Evolutionary conservation across 345 rosid genomes (phyloP).

Genomic region (Brassica incana): DNA sequence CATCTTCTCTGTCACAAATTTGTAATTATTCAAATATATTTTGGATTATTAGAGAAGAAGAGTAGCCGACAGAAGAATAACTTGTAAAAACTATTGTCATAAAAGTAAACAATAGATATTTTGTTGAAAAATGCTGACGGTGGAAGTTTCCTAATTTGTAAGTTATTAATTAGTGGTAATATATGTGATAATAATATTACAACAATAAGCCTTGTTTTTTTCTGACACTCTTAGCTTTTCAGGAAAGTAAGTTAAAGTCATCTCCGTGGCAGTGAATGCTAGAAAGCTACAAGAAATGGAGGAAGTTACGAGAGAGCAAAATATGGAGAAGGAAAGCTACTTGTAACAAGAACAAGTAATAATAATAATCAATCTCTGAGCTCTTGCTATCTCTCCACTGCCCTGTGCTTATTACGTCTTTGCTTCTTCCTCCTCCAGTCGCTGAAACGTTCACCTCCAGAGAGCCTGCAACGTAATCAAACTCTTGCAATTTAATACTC

Average conservation of each 20-base stretch:
- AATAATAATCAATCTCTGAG: background rate
- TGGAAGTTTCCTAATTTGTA: background rate
- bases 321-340: slow-evolving; percentile 3
- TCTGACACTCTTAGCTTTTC: background rate
- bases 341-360: slow-evolving; percentile 14
- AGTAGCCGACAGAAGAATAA: background rate
- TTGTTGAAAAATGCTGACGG: background rate
- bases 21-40: background rate
- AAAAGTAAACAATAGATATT: background rate
- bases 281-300: slow-evolving; percentile 3
- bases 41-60: background rate
- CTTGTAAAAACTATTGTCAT: background rate
- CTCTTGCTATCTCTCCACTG: slow-evolving; percentile 34
- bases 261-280: slow-evolving; percentile 16
- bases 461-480: slow-evolving; percentile 50
- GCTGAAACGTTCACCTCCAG: slow-evolving; percentile 75
- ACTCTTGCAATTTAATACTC: background rate
- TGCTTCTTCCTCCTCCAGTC: slow-evolving; percentile 38
- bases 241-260: background rate
- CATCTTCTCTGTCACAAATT: background rate
- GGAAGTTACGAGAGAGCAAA: background rate
- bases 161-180: slow-evolving; percentile 25
- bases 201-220: slow-evolving; percentile 9
- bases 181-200: background rate
- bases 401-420: slow-evolving; percentile 30